Base-by-base conservation (phyloP, 169 alveolate genomes). In the Plasmodium gaboni region DNA sequence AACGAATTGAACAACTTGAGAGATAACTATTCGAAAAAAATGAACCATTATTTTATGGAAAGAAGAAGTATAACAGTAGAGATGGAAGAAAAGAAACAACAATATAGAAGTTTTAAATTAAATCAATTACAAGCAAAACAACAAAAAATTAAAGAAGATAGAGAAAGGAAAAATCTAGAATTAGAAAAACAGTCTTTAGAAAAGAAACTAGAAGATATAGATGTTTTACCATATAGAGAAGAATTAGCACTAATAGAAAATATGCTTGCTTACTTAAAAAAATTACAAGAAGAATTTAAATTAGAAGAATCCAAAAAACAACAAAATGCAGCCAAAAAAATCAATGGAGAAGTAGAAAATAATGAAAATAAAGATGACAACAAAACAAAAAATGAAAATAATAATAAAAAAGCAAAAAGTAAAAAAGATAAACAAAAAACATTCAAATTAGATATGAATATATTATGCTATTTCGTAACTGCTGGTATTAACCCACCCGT, bases 401-500 rank as follows among this genome's bases (percentile, higher is more conserved):
- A 68, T 28, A 71, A 61, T 26, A 83, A 83, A 32, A 92, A 94
- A 91, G 59, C 68, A 63, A 91, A 91, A 83, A 80, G 72, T n/a
- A 92, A 94, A 65, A 93, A 94, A 80, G 92, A 78, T 13, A 89
- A 91, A 69, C 74, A 87, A 9, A 87, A 88, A 60, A 22, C 87
- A 22, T 83, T 83, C 50, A 94, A 92, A 76, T 19, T 94, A 38
- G 96, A 94, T 76, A 94, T 94, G 96, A 93, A 87, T 48, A 94
- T 93, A 15, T 78, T 94, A 22, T 90, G 95, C 46, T 94, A 92
- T 71, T 94, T 94, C 44, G 96, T 92, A 44, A 85, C 95, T 15
- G 92, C 95, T 65, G 96, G 96, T 0, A 94, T 94, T 44, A 57
- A 64, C 5, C 95, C 96, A 9, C 96, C 96, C 8, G 93, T 93